phyloP scores from a whole-genome alignment of 805 yeast species.

The Candida tallmaniae region DNA sequence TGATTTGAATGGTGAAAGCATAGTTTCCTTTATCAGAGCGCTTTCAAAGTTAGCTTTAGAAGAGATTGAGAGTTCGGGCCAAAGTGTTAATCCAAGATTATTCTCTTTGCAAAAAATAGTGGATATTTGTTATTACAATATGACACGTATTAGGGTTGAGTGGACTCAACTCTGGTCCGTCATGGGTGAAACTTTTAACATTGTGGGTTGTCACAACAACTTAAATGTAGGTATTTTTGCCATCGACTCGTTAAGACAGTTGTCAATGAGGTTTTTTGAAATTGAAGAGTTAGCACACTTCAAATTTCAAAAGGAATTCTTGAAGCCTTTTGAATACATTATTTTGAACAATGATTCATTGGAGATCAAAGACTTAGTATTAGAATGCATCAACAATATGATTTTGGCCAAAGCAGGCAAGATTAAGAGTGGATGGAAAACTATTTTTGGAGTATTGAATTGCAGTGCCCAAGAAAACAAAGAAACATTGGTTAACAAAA shows the following conservation, averaged over 20 bases:
- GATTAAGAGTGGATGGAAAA: constrained; percentile 92
- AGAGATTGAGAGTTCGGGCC: constrained; percentile 86
- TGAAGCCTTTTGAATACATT: constrained; percentile 83
- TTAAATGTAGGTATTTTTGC: constrained; percentile 82
- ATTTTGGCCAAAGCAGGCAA: constrained; percentile 66
- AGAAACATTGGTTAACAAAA: constrained; percentile 57
- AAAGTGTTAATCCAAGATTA: constrained; percentile 78
- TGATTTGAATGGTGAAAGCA: constrained; percentile 74
- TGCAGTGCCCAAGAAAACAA: constrained; percentile 62
- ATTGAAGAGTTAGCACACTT: constrained; percentile 93
- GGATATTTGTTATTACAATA: constrained; percentile 95
- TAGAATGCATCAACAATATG: constrained; percentile 87
- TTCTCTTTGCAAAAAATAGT: constrained; percentile 93
- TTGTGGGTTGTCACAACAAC: constrained; percentile 77
- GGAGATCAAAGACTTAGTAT: constrained; percentile 80
- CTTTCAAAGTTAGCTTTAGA: constrained; percentile 82
- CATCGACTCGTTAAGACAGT: constrained; percentile 86
- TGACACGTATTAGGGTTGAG: constrained; percentile 92
- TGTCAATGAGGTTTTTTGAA: constrained; percentile 87
- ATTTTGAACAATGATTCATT: constrained; percentile 60
- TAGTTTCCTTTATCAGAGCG: constrained; percentile 82
- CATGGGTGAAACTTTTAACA: constrained; percentile 85
- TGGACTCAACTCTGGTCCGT: constrained; percentile 96
- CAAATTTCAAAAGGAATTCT: constrained; percentile 90
- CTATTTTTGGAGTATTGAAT: constrained; percentile 75